Evolutionary conservation across 257 asterid species (phyloP).

Genomic region (Petrea volubilis): DNA sequence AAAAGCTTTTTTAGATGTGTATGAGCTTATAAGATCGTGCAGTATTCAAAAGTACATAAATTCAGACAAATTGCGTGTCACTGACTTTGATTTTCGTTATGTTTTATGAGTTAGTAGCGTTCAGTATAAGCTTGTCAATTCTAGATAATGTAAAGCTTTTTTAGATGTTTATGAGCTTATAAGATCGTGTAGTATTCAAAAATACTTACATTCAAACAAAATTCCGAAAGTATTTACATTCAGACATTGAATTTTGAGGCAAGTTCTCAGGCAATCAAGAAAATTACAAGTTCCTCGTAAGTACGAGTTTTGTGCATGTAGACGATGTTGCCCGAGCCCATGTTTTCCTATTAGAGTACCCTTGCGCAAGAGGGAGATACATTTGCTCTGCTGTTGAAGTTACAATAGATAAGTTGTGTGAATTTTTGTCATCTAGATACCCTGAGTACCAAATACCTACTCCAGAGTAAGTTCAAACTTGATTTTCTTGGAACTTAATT

Average conservation of each 20-base stretch:
- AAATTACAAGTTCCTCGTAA: neutral
- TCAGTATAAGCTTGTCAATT: neutral
- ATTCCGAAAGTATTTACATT: no score
- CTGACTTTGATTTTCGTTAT: constrained; percentile 46
- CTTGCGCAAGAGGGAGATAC: constrained; percentile 44
- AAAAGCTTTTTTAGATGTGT: neutral
- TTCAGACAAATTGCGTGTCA: neutral
- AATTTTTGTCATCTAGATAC: constrained; percentile 38
- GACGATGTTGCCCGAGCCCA: constrained; percentile 52
- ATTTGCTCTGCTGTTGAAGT: constrained; percentile 45
- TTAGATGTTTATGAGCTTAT: neutral
- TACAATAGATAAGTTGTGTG: constrained; percentile 25
- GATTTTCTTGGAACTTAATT: neutral
- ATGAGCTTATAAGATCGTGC: no score
- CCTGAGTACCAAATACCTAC: constrained; percentile 40
- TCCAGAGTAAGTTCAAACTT: constrained; percentile 32
- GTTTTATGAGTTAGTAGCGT: neutral
- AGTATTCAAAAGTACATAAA: neutral
- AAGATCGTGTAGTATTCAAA: neutral
- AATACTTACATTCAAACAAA: neutral
- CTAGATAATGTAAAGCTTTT: neutral
- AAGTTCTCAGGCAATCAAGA: constrained; percentile 30
- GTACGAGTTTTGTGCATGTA: constrained; percentile 34
- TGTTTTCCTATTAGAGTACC: constrained; percentile 40
- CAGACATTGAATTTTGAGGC: neutral